Percentiles rank a stretch among this genome's conserved stretches.
Evolutionary conservation across 192 early-diverging fungal genomes (phyloP).

Genomic region (Gonapodya prolifera): DNA sequence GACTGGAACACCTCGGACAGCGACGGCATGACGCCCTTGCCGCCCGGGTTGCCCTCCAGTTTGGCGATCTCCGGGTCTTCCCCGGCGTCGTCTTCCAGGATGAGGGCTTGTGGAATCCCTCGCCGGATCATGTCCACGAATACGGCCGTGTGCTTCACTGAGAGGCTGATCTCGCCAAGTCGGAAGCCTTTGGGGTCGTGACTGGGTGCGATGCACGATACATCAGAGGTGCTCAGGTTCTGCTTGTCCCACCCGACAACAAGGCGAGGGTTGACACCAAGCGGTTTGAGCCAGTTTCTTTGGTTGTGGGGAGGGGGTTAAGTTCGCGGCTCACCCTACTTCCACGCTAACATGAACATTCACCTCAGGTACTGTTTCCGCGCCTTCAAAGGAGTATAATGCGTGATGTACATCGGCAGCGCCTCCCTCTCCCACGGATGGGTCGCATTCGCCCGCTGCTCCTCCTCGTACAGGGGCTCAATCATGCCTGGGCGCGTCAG

Average conservation of each 20-base stretch:
- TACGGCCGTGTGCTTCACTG: constrained; percentile 1
- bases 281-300: background rate
- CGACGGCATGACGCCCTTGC: background rate
- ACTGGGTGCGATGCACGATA: background rate
- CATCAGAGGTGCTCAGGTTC: background rate
- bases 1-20: constrained; percentile 1
- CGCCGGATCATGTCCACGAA: constrained; percentile 1
- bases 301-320: background rate
- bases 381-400: background rate
- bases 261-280: background rate
- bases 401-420: background rate
- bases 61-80: background rate
- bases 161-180: background rate
- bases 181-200: background rate
- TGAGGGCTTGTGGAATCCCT: background rate
- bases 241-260: constrained; percentile 5
- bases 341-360: background rate
- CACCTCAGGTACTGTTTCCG: background rate
- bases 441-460: background rate
- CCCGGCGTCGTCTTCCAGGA: constrained; percentile 4
- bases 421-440: background rate
- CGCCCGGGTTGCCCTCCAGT: background rate
- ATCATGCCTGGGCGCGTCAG: background rate
- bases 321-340: background rate
- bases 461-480: background rate